Evolutionary conservation across 495 filamentous ascomycete species (phyloP).

Genomic region (Daldinia grandis): DNA sequence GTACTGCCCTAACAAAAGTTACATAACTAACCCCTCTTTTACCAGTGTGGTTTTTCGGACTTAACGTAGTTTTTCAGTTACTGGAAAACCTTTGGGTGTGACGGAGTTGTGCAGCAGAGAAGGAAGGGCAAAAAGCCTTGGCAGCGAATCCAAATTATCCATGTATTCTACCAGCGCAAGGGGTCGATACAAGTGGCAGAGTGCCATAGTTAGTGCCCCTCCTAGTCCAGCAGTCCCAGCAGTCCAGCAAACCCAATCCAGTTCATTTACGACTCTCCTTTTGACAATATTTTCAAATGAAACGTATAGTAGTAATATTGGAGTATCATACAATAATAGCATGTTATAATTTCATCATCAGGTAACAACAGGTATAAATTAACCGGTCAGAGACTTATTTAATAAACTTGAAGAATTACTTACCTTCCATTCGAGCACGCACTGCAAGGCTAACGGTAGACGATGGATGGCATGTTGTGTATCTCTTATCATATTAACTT

Average conservation of each 20-base stretch:
- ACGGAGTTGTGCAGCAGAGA: conserved; percentile 9
- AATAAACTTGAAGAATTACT: no score
- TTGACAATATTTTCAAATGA: conserved; percentile 6
- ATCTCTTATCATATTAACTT: neutral
- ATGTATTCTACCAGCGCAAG: conserved; percentile 9
- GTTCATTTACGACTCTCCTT: neutral
- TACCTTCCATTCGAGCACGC: neutral
- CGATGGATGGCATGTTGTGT: neutral
- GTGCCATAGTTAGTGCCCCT: neutral
- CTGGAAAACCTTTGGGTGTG: conserved; percentile 2
- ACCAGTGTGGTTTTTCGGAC: neutral
- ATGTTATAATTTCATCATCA: neutral
- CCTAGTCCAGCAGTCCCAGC: no score
- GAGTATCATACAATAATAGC: neutral
- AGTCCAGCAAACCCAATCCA: neutral
- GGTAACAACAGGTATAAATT: neutral
- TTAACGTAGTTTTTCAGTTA: neutral
- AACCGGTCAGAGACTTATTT: neutral
- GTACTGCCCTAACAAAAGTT: conserved; percentile 20
- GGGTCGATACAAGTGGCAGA: conserved; percentile 4
- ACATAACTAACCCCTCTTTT: conserved; percentile 6
- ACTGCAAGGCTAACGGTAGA: neutral
- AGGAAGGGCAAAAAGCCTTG: conserved; percentile 4
- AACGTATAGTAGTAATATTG: conserved; percentile 1
- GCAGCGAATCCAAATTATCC: conserved; percentile 7